Evolutionary conservation across 1,284 basidiomycete species (phyloP).

Genomic region (Cutaneotrichosporon sp.): DNA sequence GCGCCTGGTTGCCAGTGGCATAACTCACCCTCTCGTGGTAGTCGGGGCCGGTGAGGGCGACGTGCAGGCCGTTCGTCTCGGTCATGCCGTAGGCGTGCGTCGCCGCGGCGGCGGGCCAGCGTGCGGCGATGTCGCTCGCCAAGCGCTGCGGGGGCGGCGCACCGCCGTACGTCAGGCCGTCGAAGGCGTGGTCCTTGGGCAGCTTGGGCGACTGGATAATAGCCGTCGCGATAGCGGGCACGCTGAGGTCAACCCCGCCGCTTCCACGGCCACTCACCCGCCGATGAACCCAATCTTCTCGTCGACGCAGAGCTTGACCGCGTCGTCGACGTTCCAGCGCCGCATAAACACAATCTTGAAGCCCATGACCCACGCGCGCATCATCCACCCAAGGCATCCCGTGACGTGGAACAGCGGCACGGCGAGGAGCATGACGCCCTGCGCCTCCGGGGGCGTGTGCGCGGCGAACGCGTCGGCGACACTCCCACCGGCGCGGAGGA

Average conservation of each 20-base stretch:
- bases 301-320: conserved; percentile 32
- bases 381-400: conserved; percentile 45
- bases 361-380: conserved; percentile 41
- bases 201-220: conserved; percentile 41
- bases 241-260: conserved; percentile 15
- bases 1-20: neutral
- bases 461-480: conserved; percentile 13
- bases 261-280: conserved; percentile 35
- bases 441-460: conserved; percentile 30
- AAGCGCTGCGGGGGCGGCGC: conserved; percentile 43
- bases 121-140: conserved; percentile 34
- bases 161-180: conserved; percentile 47
- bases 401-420: conserved; percentile 52
- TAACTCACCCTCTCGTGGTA: conserved; percentile 36
- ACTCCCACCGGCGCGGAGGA: conserved; percentile 18
- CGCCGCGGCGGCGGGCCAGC: conserved; percentile 35
- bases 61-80: conserved; percentile 47
- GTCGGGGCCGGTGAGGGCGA: conserved; percentile 40
- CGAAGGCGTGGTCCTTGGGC: conserved; percentile 30
- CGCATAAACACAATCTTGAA: conserved; percentile 43
- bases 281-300: conserved; percentile 45
- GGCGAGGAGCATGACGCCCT: conserved; percentile 36
- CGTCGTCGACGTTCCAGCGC: conserved; percentile 40
- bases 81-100: conserved; percentile 49
- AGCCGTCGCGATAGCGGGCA: conserved; percentile 43